A percentile compares a stretch with the other conserved stretches of the same genome.
These are phyloP conservation scores for Clausena lansium DNA, from an alignment of 345 rosid genomes.

Conservation along the genomic window DNA sequence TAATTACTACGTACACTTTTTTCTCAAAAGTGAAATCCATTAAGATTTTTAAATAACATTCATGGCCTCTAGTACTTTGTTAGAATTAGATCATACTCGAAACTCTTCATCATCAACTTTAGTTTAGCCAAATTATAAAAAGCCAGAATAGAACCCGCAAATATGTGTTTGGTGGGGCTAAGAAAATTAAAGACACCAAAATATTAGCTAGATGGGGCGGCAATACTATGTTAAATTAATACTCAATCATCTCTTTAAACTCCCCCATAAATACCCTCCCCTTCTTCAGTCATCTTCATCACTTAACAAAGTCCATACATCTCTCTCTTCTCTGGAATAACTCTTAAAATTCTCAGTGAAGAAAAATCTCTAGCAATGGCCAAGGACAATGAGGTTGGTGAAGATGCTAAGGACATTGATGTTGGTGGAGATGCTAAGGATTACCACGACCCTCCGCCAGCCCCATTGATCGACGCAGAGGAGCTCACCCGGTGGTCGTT, in stretches of 20 bases:
- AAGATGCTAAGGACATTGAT: slow-evolving; percentile 49
- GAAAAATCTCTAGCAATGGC: slow-evolving; percentile 36
- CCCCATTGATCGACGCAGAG: slow-evolving; percentile 45
- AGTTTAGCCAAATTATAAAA: no score
- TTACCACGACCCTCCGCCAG: slow-evolving; percentile 61
- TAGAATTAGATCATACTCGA: no score
- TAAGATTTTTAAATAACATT: no score
- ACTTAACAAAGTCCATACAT: not conserved
- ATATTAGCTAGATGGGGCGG: slow-evolving; percentile 39
- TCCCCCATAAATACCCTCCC: slow-evolving; percentile 27
- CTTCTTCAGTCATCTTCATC: not conserved
- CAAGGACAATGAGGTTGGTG: slow-evolving; percentile 46
- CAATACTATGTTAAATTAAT: slow-evolving; percentile 26
- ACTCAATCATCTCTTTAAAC: not conserved
- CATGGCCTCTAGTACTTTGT: no score
- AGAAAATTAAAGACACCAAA: slow-evolving; percentile 16
- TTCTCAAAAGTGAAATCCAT: no score
- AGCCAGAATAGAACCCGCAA: no score
- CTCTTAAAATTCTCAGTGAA: not conserved
- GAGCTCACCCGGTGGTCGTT: slow-evolving; percentile 55
- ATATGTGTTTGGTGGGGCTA: slow-evolving; percentile 18
- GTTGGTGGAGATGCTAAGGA: slow-evolving; percentile 44
- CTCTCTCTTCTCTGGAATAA: no score
- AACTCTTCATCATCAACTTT: no score
- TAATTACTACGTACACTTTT: no score